phyloP scores from a whole-genome alignment of 176 grass and related monocot genomes.

The Avena sativa region DNA sequence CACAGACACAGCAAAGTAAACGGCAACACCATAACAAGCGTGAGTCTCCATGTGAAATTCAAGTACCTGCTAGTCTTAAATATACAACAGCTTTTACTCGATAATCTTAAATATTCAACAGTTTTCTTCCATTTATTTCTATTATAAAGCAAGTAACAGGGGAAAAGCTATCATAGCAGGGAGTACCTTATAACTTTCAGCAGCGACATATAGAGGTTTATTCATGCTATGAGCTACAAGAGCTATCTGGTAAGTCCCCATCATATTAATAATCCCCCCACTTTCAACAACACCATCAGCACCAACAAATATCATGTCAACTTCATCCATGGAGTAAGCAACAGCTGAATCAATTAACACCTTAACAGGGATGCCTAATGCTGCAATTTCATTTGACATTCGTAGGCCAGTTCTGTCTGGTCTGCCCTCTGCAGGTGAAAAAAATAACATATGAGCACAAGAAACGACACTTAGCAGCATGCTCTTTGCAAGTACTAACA shows the following conservation, averaged over 20 bases:
- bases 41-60: not conserved
- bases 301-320: conserved; percentile 93
- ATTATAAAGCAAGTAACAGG: conserved; percentile 19
- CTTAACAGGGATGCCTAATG: conserved; percentile 85
- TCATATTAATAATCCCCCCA: conserved; percentile 99
- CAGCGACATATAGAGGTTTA: conserved; percentile 94
- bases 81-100: conserved; percentile 9
- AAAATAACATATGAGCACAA: conserved; percentile 28
- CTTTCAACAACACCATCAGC: conserved; percentile 99
- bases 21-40: not conserved
- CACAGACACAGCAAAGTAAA: not conserved
- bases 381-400: conserved; percentile 90
- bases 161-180: not conserved
- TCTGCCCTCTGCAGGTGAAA: conserved; percentile 83
- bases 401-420: conserved; percentile 85
- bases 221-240: conserved; percentile 95
- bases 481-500: not conserved
- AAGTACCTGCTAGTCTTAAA: not conserved
- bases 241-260: conserved; percentile 98
- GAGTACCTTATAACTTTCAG: conserved; percentile 96
- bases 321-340: conserved; percentile 95
- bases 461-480: conserved; percentile 15
- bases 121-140: conserved; percentile 1
- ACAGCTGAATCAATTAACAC: conserved; percentile 94
- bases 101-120: conserved; percentile 6